Evolutionary conservation across 169 alveolate genomes (phyloP), one percentile per base, ranked within the genome.

Genomic region (Plasmodium falciparum): DNA sequence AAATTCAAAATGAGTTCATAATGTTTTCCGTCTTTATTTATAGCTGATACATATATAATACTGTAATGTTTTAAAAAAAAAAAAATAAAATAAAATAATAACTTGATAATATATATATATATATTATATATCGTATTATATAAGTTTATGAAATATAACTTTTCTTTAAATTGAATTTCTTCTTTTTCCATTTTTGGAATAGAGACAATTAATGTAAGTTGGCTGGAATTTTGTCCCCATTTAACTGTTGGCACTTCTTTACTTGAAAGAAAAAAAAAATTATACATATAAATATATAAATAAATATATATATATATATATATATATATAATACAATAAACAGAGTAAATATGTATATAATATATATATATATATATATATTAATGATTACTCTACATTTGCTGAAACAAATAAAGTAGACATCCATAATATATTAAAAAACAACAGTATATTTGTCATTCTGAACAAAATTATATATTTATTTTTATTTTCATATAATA

Each of bases 211-310:
- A 83, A 72, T 24, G 91, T 83, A 2, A 83, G 29, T 65, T 83
- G 69, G 29, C 70, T 26, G 9, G 91, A 83, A 62, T 47, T 69
- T 29, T 83, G 91, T 12, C 91, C 91, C 91, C 91, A 83, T 43
- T 83, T 56, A 83, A 83, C 59, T n/a, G 85, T 83, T 83, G 91
- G 91, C 5, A 54, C 22, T 54, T 69, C 66, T 43, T 50, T 58
- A 56, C 91, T 83, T 39, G 24, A 47, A 71, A 70, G 8, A 20
- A 24, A 17, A 24, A 43, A 70, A 39, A 33, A 5, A 33, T 33
- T 5, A 33, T 5, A 33, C 6, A 33, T 33, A 33, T 33, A 33
- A 5, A 33, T 5, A 33, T 33, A 33, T 33, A 33, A 5, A 33
- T 33, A 33, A 5, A 33, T 33, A 33, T 33, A 33, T 3, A 33